Percentiles rank a stretch among this genome's conserved stretches.
phyloP scores from a whole-genome alignment of 192 early-diverging fungal species.

The Jimgerdemannia lactiflua region DNA sequence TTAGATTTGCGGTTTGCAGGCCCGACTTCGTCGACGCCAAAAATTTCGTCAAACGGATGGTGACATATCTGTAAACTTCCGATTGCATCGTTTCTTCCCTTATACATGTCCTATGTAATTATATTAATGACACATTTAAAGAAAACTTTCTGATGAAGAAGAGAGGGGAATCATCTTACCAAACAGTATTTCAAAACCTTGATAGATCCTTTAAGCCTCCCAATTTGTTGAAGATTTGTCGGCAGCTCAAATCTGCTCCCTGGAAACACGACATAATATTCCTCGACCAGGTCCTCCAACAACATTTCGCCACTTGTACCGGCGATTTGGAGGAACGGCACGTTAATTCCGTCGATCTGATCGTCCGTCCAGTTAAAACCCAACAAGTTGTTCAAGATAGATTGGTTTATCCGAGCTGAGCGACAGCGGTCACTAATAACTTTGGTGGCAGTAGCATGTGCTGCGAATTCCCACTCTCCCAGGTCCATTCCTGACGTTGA shows the following conservation, averaged over 20 bases:
- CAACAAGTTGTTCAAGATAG: slow-evolving; percentile 23
- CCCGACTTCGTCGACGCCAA: background rate
- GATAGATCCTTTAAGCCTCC: slow-evolving; percentile 12
- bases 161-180: slow-evolving; percentile 8
- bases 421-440: slow-evolving; percentile 11
- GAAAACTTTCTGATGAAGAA: slow-evolving; percentile 7
- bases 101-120: slow-evolving; percentile 18
- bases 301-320: slow-evolving; percentile 22
- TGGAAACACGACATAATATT: slow-evolving; percentile 13
- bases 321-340: slow-evolving; percentile 16
- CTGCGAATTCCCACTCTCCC: slow-evolving; percentile 18
- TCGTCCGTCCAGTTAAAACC: slow-evolving; percentile 16
- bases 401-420: slow-evolving; percentile 13
- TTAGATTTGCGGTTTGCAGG: slow-evolving; percentile 11
- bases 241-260: slow-evolving; percentile 16
- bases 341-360: slow-evolving; percentile 1
- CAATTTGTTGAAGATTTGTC: slow-evolving; percentile 20
- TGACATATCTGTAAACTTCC: slow-evolving; percentile 6
- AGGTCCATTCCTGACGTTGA: slow-evolving; percentile 13
- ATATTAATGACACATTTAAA: slow-evolving; percentile 17
- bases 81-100: slow-evolving; percentile 11
- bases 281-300: slow-evolving; percentile 15
- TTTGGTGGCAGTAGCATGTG: slow-evolving; percentile 5
- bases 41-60: slow-evolving; percentile 19
- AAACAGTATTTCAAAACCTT: slow-evolving; percentile 20